Evolutionary conservation across 2,329 filamentous ascomycete species (phyloP), one percentile per base, ranked within the genome.

Genomic region (Taxawa tesnikishii): DNA sequence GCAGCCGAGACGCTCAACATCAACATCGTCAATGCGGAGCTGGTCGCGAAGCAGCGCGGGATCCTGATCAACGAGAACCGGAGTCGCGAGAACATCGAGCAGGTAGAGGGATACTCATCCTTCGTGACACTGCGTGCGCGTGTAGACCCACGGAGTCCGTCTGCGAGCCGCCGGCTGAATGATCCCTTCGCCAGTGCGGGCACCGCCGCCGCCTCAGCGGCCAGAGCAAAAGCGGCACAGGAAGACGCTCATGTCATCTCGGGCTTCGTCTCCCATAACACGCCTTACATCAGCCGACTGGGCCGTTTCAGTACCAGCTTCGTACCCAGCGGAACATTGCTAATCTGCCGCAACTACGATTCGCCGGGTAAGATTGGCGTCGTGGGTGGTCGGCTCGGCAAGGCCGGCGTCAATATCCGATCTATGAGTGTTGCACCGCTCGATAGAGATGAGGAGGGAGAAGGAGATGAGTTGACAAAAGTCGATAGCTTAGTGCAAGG

Each of bases 331-430:
- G 82, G 82, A 1, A 83, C 73, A 0, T 53, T 88, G 37, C 62
- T 87, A n/a, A 78, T 88, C 37, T 70, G 83, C 45, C 72, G 83
- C 48, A 88, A 88, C 58, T 85, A 82, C 46, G 82, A 90, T 48
- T 69, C 76, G 41, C 80, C 80, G 0, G 83, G 83, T 8, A 87
- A 85, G 63, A 88, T 90, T 50, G 83, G 83, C 2, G 73, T 75
- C 23, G 82, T 90, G 3, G 83, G 83, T 1, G 75, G 67, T 36
- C 66, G 75, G 31, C 58, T 88, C 15, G 83, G 82, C 0, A 66
- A 65, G 23, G 70, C 79, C 23, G 74, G 73, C 0, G 74, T 90
- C 32, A 90, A 90, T 47, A 83, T 88, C 51, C 70, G 70, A 28
- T 85, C 78, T 50, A 90, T 88, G 83, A 76, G 73, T 48, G 82